Conservation (phyloP, 495 filamentous ascomycete genomes). For the Penicillium arizonense region DNA sequence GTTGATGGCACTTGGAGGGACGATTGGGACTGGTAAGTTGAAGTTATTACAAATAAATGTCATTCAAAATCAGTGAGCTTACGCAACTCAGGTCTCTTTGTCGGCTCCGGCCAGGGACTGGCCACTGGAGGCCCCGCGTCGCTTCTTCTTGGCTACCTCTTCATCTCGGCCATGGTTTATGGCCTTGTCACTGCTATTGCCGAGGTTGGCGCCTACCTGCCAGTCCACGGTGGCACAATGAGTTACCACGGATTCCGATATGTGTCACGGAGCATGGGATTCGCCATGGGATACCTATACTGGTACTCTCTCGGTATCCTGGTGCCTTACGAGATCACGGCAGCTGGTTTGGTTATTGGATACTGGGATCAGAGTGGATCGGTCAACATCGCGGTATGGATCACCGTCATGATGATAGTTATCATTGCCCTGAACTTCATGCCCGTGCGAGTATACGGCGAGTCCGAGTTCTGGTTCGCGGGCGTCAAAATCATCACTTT, state of each 20-base stretch:
- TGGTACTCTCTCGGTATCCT: constrained; percentile 67
- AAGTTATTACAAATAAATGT: too few relatives aligned
- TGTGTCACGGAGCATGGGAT: constrained; percentile 60
- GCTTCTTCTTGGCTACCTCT: constrained; percentile 63
- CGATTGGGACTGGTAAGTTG: constrained; percentile 59
- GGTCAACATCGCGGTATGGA: constrained; percentile 58
- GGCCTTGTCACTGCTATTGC: constrained; percentile 61
- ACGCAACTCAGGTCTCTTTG: constrained; percentile 30
- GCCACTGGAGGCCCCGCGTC: constrained; percentile 58
- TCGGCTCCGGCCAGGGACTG: constrained; percentile 60
- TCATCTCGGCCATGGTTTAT: constrained; percentile 61
- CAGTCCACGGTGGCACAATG: constrained; percentile 58
- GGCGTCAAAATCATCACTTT: constrained; percentile 77
- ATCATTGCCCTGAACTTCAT: constrained; percentile 67
- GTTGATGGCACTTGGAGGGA: constrained; percentile 67
- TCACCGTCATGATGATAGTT: constrained; percentile 68
- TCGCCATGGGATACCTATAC: constrained; percentile 61
- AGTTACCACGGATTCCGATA: constrained; percentile 58
- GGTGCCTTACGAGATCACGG: constrained; percentile 65
- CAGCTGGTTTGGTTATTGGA: constrained; percentile 67
- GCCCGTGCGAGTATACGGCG: constrained; percentile 65
- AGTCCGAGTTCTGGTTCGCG: constrained; percentile 73
- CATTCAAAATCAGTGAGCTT: background rate
- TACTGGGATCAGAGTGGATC: constrained; percentile 57
- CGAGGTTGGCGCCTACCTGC: constrained; percentile 65